Percentiles rank a stretch among this genome's conserved stretches.
phyloP scores from a whole-genome alignment of 2,329 filamentous ascomycete species.

The Pyricularia sp. region DNA sequence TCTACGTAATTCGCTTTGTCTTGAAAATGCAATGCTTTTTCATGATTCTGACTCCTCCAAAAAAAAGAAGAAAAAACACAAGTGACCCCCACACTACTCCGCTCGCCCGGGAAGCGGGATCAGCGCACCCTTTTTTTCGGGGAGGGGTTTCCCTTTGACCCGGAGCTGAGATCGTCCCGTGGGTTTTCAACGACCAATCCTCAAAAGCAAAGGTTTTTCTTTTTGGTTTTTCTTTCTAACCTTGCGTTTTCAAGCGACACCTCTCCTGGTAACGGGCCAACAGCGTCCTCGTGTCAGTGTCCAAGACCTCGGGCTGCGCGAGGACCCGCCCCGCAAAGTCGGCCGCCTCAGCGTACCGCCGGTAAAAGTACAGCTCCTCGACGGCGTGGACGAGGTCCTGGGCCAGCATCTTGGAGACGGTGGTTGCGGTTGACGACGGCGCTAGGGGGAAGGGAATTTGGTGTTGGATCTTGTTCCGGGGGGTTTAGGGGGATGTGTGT shows the following conservation, averaged over 20 bases:
- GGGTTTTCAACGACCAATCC: no score
- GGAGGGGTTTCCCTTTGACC: not conserved
- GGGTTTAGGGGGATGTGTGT: not conserved
- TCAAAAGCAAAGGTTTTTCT: not conserved
- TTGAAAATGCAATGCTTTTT: not conserved
- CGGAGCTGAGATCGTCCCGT: not conserved
- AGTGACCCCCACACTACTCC: not conserved
- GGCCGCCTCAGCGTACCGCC: conserved; percentile 34
- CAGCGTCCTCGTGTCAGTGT: conserved; percentile 30
- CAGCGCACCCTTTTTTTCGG: no score
- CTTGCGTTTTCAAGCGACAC: conserved; percentile 24
- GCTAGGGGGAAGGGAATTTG: conserved; percentile 30
- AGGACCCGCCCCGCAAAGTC: conserved; percentile 28
- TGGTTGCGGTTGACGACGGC: conserved; percentile 2
- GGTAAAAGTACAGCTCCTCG: conserved; percentile 48
- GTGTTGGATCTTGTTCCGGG: conserved; percentile 30
- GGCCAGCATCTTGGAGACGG: conserved; percentile 33
- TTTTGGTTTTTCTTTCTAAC: no score
- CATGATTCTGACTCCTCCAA: no score
- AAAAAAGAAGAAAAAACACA: not conserved
- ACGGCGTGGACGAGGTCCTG: conserved; percentile 46
- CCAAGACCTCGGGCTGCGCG: conserved; percentile 23
- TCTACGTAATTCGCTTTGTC: not conserved
- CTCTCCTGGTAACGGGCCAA: conserved; percentile 32
- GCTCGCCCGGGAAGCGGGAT: not conserved